A percentile compares a stretch with the other conserved stretches of the same genome.
Conservation (phyloP, 2,329 filamentous ascomycete genomes). For the Pseudogymnoascus sp. region DNA sequence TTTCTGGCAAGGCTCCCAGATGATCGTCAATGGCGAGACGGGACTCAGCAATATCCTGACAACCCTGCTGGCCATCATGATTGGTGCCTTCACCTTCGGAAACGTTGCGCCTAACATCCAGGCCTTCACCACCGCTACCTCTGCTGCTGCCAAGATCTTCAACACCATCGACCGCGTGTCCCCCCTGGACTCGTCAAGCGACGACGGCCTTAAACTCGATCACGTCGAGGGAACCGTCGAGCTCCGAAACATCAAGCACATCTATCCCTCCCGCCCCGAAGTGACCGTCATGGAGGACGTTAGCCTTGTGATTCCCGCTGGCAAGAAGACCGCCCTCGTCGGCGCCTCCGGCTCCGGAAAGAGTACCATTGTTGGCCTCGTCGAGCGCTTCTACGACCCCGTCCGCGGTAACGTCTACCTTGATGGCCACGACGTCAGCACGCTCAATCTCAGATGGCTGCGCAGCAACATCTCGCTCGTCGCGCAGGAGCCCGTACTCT, state of each 20-base stretch:
- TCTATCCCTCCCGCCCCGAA: constrained; percentile 88
- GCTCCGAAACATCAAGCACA: constrained; percentile 75
- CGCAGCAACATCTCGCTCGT: constrained; percentile 88
- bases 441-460: constrained; percentile 80
- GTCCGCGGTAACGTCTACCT: constrained; percentile 70
- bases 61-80: constrained; percentile 83
- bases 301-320: constrained; percentile 69
- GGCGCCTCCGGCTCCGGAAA: constrained; percentile 93
- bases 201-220: constrained; percentile 64
- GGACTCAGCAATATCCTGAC: constrained; percentile 65
- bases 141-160: constrained; percentile 85
- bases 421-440: constrained; percentile 73
- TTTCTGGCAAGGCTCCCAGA: constrained; percentile 80
- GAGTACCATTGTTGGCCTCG: constrained; percentile 83
- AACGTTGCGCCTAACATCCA: constrained; percentile 80
- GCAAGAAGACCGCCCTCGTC: constrained; percentile 87
- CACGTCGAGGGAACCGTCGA: constrained; percentile 69
- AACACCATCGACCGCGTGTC: constrained; percentile 84
- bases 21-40: constrained; percentile 57
- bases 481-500: constrained; percentile 85
- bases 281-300: constrained; percentile 83
- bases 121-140: constrained; percentile 74
- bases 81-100: constrained; percentile 83
- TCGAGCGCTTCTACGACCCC: constrained; percentile 91
- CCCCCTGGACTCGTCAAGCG: constrained; percentile 67